Percentiles rank a stretch among this genome's conserved stretches.
Evolutionary conservation across 495 filamentous ascomycete species (phyloP).

Genomic region (Trichoderma gamsii): DNA sequence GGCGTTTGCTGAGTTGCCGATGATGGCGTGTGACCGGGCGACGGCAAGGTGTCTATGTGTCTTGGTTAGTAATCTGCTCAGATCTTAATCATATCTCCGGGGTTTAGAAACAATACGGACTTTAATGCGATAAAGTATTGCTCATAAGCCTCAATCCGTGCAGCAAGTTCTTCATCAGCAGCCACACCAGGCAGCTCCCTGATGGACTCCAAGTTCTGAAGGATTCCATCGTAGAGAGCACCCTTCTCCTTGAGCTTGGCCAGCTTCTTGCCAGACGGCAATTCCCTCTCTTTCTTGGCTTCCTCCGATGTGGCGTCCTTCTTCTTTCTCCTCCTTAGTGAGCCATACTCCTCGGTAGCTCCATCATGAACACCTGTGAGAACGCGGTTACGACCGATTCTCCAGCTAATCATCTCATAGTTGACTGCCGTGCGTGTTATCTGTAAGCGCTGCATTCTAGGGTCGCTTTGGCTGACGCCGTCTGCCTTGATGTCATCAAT

Average conservation of each 20-base stretch:
- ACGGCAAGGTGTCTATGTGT: conserved; percentile 68
- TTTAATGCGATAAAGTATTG: conserved; percentile 84
- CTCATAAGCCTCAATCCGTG: conserved; percentile 69
- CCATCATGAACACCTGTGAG: conserved; percentile 77
- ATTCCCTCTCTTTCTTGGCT: conserved; percentile 28
- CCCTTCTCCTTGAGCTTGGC: conserved; percentile 79
- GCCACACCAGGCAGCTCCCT: conserved; percentile 85
- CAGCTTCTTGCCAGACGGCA: conserved; percentile 40
- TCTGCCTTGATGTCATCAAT: conserved; percentile 85
- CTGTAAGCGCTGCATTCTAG: conserved; percentile 85
- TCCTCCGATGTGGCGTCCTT: conserved; percentile 22
- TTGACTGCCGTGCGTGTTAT: conserved; percentile 89
- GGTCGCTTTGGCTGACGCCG: conserved; percentile 76
- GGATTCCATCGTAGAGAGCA: conserved; percentile 85
- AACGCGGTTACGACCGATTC: conserved; percentile 86
- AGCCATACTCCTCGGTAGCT: conserved; percentile 41
- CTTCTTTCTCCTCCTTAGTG: not conserved
- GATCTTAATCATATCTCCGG: too few relatives aligned
- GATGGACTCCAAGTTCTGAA: conserved; percentile 84
- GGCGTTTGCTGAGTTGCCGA: conserved; percentile 67
- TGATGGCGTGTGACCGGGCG: conserved; percentile 73
- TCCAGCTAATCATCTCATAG: conserved; percentile 88
- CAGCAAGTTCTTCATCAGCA: conserved; percentile 70
- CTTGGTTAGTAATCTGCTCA: conserved; percentile 3
- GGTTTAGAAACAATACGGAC: conserved; percentile 39